Evolutionary conservation across 2,329 filamentous ascomycete genomes (phyloP).

Genomic region (Neurospora sp.): DNA sequence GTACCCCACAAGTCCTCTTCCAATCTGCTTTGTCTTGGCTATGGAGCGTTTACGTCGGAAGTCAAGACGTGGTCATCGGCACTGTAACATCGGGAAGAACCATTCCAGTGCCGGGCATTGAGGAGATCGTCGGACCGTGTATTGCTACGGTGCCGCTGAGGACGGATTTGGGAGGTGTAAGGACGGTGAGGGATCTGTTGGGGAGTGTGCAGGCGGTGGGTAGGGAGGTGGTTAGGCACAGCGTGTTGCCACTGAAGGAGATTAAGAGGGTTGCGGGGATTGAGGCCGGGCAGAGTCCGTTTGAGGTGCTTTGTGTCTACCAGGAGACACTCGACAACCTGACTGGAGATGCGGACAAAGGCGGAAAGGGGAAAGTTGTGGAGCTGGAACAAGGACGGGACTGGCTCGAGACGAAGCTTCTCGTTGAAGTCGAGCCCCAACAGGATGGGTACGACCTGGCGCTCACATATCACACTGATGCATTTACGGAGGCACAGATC

Average conservation of each 20-base stretch:
- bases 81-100: constrained; percentile 76
- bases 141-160: constrained; percentile 66
- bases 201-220: constrained; percentile 54
- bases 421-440: constrained; percentile 65
- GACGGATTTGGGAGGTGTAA: constrained; percentile 43
- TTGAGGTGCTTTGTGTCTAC: constrained; percentile 74
- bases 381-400: constrained; percentile 35
- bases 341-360: background rate
- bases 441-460: constrained; percentile 31
- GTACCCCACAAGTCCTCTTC: constrained; percentile 62
- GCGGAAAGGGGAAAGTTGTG: background rate
- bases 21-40: constrained; percentile 62
- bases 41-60: constrained; percentile 53
- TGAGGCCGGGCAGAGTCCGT: constrained; percentile 48
- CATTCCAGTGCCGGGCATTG: constrained; percentile 58
- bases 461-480: constrained; percentile 36
- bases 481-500: constrained; percentile 45
- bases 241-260: constrained; percentile 52
- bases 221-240: constrained; percentile 53
- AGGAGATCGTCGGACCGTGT: constrained; percentile 69
- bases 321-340: constrained; percentile 56
- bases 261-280: constrained; percentile 54
- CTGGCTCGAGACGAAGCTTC: constrained; percentile 63
- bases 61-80: constrained; percentile 60
- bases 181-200: constrained; percentile 50